A percentile compares a stretch with the other conserved stretches of the same genome.
phyloP scores from a whole-genome alignment of 208 protist species.

The Entamoeba dispar region DNA sequence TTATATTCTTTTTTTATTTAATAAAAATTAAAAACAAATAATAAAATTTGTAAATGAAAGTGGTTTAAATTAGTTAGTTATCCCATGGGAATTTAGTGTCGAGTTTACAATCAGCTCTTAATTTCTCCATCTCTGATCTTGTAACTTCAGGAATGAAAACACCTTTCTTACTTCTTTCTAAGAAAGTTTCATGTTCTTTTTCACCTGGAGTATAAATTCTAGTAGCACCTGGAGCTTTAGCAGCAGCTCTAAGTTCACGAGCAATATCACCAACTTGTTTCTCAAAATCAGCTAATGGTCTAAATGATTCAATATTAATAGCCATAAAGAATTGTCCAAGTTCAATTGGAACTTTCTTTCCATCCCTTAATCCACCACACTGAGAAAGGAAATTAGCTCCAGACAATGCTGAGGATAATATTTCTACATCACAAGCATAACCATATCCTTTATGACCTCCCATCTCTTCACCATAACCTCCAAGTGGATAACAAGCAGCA shows the following conservation, averaged over 20 bases:
- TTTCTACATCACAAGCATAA: conserved; percentile 15
- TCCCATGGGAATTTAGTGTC: background rate
- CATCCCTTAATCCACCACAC: background rate
- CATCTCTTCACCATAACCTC: conserved; percentile 24
- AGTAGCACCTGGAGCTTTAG: background rate
- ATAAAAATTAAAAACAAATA: too few species aligned
- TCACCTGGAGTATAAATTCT: conserved; percentile 16
- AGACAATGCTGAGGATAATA: conserved; percentile 5
- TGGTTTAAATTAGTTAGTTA: background rate
- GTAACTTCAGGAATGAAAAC: background rate
- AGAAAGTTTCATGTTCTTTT: conserved; percentile 12
- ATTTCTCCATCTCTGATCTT: background rate
- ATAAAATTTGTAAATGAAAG: background rate
- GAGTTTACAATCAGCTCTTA: background rate
- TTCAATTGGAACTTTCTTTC: conserved; percentile 10
- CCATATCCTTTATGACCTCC: conserved; percentile 36
- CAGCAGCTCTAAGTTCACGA: conserved; percentile 5
- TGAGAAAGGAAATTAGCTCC: background rate
- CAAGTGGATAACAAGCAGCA: conserved; percentile 5
- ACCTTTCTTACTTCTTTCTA: background rate
- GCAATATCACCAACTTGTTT: conserved; percentile 8
- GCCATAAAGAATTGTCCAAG: conserved; percentile 18
- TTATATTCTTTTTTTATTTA: too few species aligned
- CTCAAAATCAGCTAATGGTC: background rate
- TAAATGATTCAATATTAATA: conserved; percentile 6